Evolutionary conservation across 495 filamentous ascomycete species (phyloP).

Genomic region (Annulohypoxylon maeteangense): DNA sequence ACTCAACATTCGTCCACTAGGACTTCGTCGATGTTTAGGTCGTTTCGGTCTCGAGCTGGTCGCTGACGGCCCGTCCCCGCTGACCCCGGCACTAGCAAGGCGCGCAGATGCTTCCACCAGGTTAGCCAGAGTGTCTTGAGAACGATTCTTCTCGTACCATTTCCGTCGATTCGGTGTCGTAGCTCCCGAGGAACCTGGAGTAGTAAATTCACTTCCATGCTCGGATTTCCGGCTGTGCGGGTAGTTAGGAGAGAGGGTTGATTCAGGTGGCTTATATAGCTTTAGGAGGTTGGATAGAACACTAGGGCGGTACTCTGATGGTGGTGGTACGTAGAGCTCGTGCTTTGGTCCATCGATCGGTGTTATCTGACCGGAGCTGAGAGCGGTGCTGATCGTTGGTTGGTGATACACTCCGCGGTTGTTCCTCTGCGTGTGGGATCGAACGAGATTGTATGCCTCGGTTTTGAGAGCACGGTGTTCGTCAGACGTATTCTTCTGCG

Average conservation of each 20-base stretch:
- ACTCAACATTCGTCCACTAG: slow-evolving; percentile 52
- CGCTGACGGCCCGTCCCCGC: slow-evolving; percentile 44
- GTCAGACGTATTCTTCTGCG: slow-evolving; percentile 35
- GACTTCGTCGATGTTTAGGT: slow-evolving; percentile 50
- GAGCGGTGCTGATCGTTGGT: slow-evolving; percentile 42
- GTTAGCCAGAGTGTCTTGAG: slow-evolving; percentile 60
- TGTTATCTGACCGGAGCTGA: slow-evolving; percentile 68
- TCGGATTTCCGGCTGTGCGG: slow-evolving; percentile 40
- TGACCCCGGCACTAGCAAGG: slow-evolving; percentile 55
- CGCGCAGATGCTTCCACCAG: slow-evolving; percentile 68
- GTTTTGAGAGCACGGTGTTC: slow-evolving; percentile 45
- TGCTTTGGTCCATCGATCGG: slow-evolving; percentile 68
- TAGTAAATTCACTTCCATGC: slow-evolving; percentile 46
- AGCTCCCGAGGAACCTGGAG: slow-evolving; percentile 57
- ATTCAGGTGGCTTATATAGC: slow-evolving; percentile 65
- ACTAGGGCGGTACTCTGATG: slow-evolving; percentile 77
- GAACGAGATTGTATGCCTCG: slow-evolving; percentile 63
- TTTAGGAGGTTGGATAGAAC: slow-evolving; percentile 82
- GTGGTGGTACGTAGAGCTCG: slow-evolving; percentile 74
- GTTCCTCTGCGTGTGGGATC: slow-evolving; percentile 59
- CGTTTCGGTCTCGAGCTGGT: slow-evolving; percentile 56
- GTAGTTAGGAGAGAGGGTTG: slow-evolving; percentile 39
- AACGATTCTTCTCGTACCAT: slow-evolving; percentile 72
- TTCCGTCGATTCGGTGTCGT: slow-evolving; percentile 63
- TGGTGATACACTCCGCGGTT: slow-evolving; percentile 23